Base-by-base conservation (phyloP, 805 yeast species). In the Monosporozyma unispora region DNA sequence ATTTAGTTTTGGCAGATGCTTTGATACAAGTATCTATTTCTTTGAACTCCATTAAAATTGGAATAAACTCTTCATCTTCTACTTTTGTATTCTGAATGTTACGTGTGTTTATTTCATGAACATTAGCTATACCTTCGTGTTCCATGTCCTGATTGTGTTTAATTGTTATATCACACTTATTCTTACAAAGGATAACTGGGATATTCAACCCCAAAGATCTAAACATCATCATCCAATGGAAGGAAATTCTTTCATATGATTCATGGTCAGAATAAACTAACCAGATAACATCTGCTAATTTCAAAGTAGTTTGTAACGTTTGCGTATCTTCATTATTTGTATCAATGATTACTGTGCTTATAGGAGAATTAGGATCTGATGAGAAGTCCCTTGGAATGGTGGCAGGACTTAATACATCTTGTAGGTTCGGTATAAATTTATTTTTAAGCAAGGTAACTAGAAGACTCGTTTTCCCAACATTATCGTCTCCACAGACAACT, bases 141-240 rank as follows among this genome's bases (percentile, higher is more conserved):
- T 37, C 40, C 21, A 37, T 7, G 18, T 3, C 12, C 9, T 43
- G 54, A 52, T 28, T 63, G 54, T 35, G 22, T 50, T 45, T 33
- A 4, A 35, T 4, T 27, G 28, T 9, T 11, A 31, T 9, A 37
- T 86, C 95, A 18, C 82, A 74, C 59, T 87, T 89, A 66, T 89
- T 93, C 48, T 90, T 89, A 66, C 95, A 84, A 2, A 93, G 70
- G 1, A 93, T 87, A n/a, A 93, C 82, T 0, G 99, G 99, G 12
- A 91, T 66, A 61, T 93, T 93, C 50, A 91, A 88, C 3, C 99
- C 99, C 76, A 88, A 74, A 0, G 96, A 87, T 53, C 99, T 74
- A 59, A 93, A 84, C 73, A 84, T 78, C 47, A 95, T 93, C 77
- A 93, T 82, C 99, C 99, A 93, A 64, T 89, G 89, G 22, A 91